These are phyloP conservation scores for Phytophthora ramorum DNA, from an alignment of 352 stramenopile genomes.

Conservation along the genomic window DNA sequence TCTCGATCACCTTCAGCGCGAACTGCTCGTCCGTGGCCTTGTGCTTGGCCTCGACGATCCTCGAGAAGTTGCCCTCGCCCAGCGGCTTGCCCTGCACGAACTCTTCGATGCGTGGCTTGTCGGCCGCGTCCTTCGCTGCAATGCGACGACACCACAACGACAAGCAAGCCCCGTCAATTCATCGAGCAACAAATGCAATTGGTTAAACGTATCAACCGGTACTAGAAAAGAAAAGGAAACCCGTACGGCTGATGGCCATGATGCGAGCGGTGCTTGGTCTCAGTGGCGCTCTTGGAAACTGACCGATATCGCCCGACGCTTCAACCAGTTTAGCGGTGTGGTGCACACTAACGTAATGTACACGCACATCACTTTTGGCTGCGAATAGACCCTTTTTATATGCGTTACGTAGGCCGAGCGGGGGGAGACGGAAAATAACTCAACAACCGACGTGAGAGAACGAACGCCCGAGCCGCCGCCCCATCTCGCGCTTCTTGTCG, in stretches of 20 bases:
- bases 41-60: conserved; percentile 91
- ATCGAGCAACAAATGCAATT: not conserved
- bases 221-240: not conserved
- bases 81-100: conserved; percentile 68
- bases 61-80: conserved; percentile 96
- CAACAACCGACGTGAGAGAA: conserved; percentile 44
- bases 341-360: not conserved
- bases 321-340: conserved; percentile 8
- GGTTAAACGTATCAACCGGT: not conserved
- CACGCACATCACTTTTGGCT: conserved; percentile 13
- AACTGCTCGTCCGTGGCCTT: conserved; percentile 92
- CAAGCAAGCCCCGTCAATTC: not conserved
- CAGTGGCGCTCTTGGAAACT: conserved; percentile 1
- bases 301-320: conserved; percentile 15
- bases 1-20: conserved; percentile 97
- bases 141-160: conserved; percentile 16
- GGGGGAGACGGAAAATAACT: conserved; percentile 44
- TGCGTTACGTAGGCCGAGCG: conserved; percentile 30
- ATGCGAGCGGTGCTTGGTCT: not conserved
- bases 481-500: conserved; percentile 25
- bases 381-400: conserved; percentile 36
- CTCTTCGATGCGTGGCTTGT: conserved; percentile 81
- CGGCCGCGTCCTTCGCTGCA: conserved; percentile 72
- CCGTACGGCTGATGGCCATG: conserved; percentile 32
- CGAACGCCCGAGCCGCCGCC: conserved; percentile 21